Percentiles rank a stretch among this genome's conserved stretches.
These are phyloP conservation scores for Tulasnella sp. DNA, from an alignment of 768 basidiomycete species.

Conservation along the genomic window DNA sequence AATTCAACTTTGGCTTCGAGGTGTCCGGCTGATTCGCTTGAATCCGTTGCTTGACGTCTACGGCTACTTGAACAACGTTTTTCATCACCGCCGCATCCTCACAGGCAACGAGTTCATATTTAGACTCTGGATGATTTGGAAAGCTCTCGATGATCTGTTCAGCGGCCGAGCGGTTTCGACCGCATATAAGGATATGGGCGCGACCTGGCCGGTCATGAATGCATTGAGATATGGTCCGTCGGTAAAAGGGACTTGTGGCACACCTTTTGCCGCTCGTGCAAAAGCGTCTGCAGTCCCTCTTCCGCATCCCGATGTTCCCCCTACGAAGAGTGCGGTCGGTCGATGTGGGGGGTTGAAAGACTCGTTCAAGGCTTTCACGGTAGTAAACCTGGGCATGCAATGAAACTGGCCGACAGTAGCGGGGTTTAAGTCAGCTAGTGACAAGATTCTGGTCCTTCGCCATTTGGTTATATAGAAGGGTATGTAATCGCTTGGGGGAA, in stretches of 20 bases:
- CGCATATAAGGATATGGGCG: constrained; percentile 18
- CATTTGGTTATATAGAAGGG: neutral
- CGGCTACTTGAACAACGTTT: constrained; percentile 1
- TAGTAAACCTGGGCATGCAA: constrained; percentile 5
- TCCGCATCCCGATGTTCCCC: constrained; percentile 14
- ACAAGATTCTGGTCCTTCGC: neutral
- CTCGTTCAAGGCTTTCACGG: neutral
- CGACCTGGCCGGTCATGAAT: neutral
- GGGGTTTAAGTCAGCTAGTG: neutral
- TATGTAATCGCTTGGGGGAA: neutral
- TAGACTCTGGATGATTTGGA: constrained; percentile 11
- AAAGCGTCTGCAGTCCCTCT: constrained; percentile 12
- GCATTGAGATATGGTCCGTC: neutral
- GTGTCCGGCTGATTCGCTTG: neutral
- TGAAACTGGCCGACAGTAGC: no score
- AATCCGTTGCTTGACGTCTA: neutral
- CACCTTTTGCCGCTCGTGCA: constrained; percentile 13
- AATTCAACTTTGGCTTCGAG: constrained; percentile 9
- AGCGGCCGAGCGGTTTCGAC: constrained; percentile 17
- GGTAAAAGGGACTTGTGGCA: neutral
- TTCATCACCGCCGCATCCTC: constrained; percentile 21
- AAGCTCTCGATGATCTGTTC: constrained; percentile 17
- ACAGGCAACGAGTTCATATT: constrained; percentile 25
- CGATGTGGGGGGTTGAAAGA: constrained; percentile 2
- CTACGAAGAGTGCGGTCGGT: constrained; percentile 14